Evolutionary conservation across 305 asterid genomes (phyloP), one percentile per base, ranked within the genome.

Genomic region (Withania somnifera): DNA sequence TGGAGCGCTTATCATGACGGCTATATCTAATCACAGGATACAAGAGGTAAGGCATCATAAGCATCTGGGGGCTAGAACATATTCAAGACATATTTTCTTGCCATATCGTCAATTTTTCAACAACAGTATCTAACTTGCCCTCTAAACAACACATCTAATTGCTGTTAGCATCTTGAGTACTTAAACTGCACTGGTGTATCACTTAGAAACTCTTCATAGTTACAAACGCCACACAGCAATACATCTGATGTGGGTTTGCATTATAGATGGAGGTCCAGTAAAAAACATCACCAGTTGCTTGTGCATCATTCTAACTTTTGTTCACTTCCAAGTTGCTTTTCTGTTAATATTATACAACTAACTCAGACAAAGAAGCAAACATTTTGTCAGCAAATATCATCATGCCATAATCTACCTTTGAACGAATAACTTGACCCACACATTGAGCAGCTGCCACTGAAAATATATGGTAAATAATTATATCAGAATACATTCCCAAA

Each of bases 381-480:
- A 98, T 96, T 88, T 96, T 94, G 91, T 94, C 98, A 60, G 98
- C 99, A 88, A 96, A 96, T 64, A 96, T 94, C 99, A 96, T 96
- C 98, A 96, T 96, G 84, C 99, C 98, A 84, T 96, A 96, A 90
- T 96, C 99, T 82, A 98, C 98, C 89, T 96, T 96, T 17, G 99
- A 96, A 84, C 99, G 93, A 82, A 96, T 96, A 83, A 96, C 97
- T 86, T 98, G 97, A 53, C 99, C 99, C 42, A 96, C 99, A 76
- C 99, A 96, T 84, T 96, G 98, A 79, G 99, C 98, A 88, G 98
- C 98, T 94, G 99, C 79, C 99, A 93, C 99, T 96, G 92, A 36
- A 73, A 36, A 83, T 53, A 61, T 7, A 82, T 30, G 54, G 24
- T 64, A 30, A 6, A 20, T 63, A 26, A 66, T 45, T 30, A 78